Percentiles rank a stretch among this genome's conserved stretches.
phyloP scores from a whole-genome alignment of 1,284 basidiomycete genomes.

The Pterulicium gracile region DNA sequence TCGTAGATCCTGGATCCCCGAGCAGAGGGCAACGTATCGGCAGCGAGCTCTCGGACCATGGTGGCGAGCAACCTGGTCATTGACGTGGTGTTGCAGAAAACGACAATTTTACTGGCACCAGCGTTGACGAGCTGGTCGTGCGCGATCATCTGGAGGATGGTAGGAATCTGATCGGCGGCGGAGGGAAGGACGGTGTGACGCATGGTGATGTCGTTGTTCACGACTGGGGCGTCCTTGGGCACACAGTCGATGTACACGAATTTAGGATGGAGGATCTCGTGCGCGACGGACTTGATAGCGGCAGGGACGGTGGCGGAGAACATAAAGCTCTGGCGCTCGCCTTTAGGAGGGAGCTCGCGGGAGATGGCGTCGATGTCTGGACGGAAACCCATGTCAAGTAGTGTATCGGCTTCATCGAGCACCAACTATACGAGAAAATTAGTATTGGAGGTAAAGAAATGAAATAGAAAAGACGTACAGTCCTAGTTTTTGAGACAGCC shows the following conservation, averaged over 20 bases:
- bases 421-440: conserved; percentile 54
- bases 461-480: conserved; percentile 40
- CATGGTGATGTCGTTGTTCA: conserved; percentile 78
- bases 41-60: conserved; percentile 43
- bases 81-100: conserved; percentile 90
- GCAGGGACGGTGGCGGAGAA: conserved; percentile 85
- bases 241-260: conserved; percentile 61
- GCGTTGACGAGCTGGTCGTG: conserved; percentile 84
- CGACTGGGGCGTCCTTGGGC: conserved; percentile 40
- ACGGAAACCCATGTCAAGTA: conserved; percentile 95
- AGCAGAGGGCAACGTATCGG: conserved; percentile 34
- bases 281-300: conserved; percentile 53
- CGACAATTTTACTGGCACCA: conserved; percentile 66
- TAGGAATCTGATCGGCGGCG: conserved; percentile 66
- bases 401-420: conserved; percentile 92
- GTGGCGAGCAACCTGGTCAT: conserved; percentile 71
- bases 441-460: conserved; percentile 44
- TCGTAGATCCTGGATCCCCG: conserved; percentile 56
- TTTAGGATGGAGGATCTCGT: conserved; percentile 36
- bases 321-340: conserved; percentile 81
- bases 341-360: conserved; percentile 51
- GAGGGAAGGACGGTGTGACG: conserved; percentile 67
- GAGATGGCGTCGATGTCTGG: conserved; percentile 79
- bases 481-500: conserved; percentile 44
- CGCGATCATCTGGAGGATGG: conserved; percentile 72